Percentiles rank a stretch among this genome's conserved stretches.
Conservation (phyloP, 108 stramenopile species). For the Schizochytrium sp. region DNA sequence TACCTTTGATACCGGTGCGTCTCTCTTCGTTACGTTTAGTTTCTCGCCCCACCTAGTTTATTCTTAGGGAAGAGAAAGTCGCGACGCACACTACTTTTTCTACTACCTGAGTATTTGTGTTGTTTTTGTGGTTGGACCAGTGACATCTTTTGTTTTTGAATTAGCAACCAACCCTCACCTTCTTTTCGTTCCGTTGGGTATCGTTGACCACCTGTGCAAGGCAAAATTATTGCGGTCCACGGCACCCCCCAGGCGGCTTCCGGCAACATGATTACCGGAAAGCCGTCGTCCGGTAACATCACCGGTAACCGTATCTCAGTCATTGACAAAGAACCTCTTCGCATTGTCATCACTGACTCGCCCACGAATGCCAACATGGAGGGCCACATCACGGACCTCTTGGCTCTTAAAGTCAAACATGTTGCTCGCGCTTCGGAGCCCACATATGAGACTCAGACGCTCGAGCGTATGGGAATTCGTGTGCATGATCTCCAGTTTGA, state of each 20-base stretch:
- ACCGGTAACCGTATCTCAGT: constrained; percentile 58
- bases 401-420: constrained; percentile 88
- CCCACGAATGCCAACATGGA: constrained; percentile 92
- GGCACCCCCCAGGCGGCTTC: neutral
- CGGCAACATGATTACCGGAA: neutral
- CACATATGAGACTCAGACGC: constrained; percentile 84
- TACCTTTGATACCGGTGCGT: too few relatives aligned
- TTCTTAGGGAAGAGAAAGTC: too few relatives aligned
- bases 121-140: too few relatives aligned
- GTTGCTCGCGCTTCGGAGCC: constrained; percentile 93
- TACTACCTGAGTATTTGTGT: too few relatives aligned
- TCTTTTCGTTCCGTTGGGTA: too few relatives aligned
- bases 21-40: too few relatives aligned
- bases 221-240: neutral
- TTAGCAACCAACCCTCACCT: too few relatives aligned
- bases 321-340: constrained; percentile 73
- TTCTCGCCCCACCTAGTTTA: too few relatives aligned
- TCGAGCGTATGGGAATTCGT: constrained; percentile 85
- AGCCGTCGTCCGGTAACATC: neutral
- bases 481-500: constrained; percentile 93
- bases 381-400: constrained; percentile 90
- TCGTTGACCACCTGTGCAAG: too few relatives aligned
- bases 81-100: too few relatives aligned
- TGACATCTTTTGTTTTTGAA: too few relatives aligned
- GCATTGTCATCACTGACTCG: constrained; percentile 97